Percentiles rank a stretch among this genome's conserved stretches.
Evolutionary conservation across 2,329 filamentous ascomycete species (phyloP).

Genomic region (Cadophora malorum): DNA sequence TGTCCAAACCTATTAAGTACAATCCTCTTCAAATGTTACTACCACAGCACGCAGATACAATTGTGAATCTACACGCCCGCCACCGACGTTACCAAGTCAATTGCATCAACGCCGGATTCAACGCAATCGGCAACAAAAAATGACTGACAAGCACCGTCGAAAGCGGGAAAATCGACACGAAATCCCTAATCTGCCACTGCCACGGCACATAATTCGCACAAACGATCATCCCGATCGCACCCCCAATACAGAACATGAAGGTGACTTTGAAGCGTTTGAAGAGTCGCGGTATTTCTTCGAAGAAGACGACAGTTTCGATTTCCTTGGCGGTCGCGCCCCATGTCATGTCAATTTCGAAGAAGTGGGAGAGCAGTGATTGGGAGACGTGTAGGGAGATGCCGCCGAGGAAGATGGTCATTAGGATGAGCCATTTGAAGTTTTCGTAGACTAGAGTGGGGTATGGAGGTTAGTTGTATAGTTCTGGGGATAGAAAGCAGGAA

Average conservation of each 20-base stretch:
- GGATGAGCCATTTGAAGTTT: conserved; percentile 60
- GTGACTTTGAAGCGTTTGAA: conserved; percentile 62
- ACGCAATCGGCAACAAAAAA: conserved; percentile 62
- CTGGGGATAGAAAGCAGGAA: background rate
- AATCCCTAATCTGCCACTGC: conserved; percentile 45
- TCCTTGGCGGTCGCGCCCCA: conserved; percentile 67
- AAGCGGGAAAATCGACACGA: conserved; percentile 67
- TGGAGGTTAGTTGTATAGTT: conserved; percentile 11
- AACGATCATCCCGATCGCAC: conserved; percentile 55
- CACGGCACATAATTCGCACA: conserved; percentile 46
- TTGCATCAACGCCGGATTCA: conserved; percentile 70
- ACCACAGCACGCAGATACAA: no score
- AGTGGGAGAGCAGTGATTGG: conserved; percentile 50
- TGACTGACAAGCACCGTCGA: conserved; percentile 58
- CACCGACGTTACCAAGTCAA: conserved; percentile 57
- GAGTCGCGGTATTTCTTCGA: conserved; percentile 50
- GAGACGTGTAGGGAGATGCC: conserved; percentile 52
- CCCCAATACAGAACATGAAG: conserved; percentile 56
- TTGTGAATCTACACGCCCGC: no score
- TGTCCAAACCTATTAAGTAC: background rate
- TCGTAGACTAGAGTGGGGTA: conserved; percentile 49
- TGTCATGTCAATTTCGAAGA: conserved; percentile 52
- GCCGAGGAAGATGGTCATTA: conserved; percentile 53
- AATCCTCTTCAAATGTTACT: background rate
- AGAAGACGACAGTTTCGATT: conserved; percentile 48